Conservation (phyloP, 1,139 yeast species). For the Scheffersomyces segobiensis region DNA sequence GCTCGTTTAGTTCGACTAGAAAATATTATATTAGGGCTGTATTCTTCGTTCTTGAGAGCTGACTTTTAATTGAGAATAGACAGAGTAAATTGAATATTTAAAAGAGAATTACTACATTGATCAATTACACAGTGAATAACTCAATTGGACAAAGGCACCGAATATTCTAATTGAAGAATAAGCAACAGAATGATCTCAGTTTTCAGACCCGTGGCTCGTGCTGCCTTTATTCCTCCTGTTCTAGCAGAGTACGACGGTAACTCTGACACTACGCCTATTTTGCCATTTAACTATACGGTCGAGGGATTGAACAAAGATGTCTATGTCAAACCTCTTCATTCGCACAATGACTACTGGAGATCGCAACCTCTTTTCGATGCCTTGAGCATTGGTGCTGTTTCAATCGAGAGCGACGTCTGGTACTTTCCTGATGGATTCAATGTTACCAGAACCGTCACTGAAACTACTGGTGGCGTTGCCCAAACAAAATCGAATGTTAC, state of each 20-base stretch:
- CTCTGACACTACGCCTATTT: conserved; percentile 11
- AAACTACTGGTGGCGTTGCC: conserved; percentile 13
- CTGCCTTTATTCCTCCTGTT: conserved; percentile 12
- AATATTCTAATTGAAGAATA: background rate
- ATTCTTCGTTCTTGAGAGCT: background rate
- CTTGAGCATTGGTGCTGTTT: conserved; percentile 54
- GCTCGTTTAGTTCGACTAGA: background rate
- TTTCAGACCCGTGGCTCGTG: conserved; percentile 8
- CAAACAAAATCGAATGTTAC: conserved; percentile 14
- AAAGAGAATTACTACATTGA: background rate
- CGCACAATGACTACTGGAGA: conserved; percentile 81
- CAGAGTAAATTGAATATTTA: background rate
- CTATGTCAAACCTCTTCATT: conserved; percentile 54
- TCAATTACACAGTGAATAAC: no score
- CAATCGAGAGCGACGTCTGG: conserved; percentile 79
- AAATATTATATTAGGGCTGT: background rate
- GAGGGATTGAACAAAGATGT: conserved; percentile 52
- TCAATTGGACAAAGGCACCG: no score
- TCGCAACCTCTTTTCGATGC: conserved; percentile 63
- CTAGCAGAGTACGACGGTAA: conserved; percentile 8
- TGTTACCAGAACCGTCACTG: conserved; percentile 24
- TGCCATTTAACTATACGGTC: conserved; percentile 17
- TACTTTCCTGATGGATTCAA: conserved; percentile 32
- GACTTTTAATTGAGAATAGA: background rate
- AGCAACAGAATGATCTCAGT: conserved; percentile 12